Evolutionary conservation across 2,329 filamentous ascomycete genomes (phyloP).

Genomic region (Neocucurbitaria cava): DNA sequence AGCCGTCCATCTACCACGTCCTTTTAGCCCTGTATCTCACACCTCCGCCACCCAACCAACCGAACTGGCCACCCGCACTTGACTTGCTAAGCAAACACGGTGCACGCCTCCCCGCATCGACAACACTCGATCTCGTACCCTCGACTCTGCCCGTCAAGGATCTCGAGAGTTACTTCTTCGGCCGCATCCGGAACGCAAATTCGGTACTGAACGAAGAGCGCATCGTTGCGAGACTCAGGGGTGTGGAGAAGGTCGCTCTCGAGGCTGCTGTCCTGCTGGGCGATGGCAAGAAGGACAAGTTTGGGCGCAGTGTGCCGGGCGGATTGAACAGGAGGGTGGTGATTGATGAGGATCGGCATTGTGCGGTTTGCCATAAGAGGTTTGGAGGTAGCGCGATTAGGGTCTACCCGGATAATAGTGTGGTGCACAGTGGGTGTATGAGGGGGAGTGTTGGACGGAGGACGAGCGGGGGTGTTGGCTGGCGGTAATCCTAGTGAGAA

Average conservation of each 20-base stretch:
- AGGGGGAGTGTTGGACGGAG: conserved; percentile 36
- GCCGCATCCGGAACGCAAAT: conserved; percentile 86
- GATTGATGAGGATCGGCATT: conserved; percentile 86
- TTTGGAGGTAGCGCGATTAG: conserved; percentile 90
- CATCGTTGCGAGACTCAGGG: conserved; percentile 77
- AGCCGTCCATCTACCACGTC: conserved; percentile 87
- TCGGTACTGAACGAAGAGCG: conserved; percentile 80
- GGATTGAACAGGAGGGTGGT: conserved; percentile 74
- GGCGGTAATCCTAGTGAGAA: conserved; percentile 4
- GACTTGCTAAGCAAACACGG: conserved; percentile 91
- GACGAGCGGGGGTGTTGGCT: conserved; percentile 1
- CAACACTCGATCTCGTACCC: conserved; percentile 86
- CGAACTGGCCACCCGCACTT: conserved; percentile 80
- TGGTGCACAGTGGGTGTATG: conserved; percentile 60
- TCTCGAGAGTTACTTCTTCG: conserved; percentile 89
- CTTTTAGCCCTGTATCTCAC: conserved; percentile 88
- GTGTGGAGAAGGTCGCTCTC: conserved; percentile 78
- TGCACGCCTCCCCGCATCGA: conserved; percentile 84
- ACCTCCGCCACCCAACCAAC: conserved; percentile 74
- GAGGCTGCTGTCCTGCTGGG: conserved; percentile 79
- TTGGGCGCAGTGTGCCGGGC: conserved; percentile 57
- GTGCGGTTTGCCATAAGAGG: conserved; percentile 90
- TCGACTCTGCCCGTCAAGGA: conserved; percentile 77
- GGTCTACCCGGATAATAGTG: conserved; percentile 75
- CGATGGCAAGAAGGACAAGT: conserved; percentile 65